Percentiles rank a stretch among this genome's conserved stretches.
phyloP scores from a whole-genome alignment of 805 yeast species.

The Helenozyma rhizophorensis region DNA sequence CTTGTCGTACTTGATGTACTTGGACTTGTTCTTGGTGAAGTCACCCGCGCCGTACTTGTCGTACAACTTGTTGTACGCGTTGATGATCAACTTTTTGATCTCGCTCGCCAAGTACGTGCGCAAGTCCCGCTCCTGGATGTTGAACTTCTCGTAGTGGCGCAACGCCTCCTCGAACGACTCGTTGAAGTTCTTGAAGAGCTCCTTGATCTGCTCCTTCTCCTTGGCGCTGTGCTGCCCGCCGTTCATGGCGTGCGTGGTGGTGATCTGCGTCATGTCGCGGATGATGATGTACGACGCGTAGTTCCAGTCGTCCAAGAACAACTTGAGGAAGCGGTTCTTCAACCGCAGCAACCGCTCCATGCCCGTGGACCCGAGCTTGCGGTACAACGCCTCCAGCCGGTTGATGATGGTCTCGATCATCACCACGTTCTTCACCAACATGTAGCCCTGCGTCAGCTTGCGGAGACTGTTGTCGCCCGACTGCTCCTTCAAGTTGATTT shows the following conservation, averaged over 20 bases:
- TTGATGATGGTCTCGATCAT: constrained; percentile 71
- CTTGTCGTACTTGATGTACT: constrained; percentile 65
- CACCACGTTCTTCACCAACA: constrained; percentile 65
- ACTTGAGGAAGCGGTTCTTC: constrained; percentile 67
- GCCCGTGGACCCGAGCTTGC: constrained; percentile 56
- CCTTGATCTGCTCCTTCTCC: constrained; percentile 79
- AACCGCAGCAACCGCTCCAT: constrained; percentile 59
- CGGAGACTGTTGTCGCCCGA: constrained; percentile 17
- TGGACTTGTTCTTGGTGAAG: constrained; percentile 63
- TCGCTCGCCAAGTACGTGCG: constrained; percentile 64
- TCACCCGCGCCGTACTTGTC: constrained; percentile 70
- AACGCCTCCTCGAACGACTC: constrained; percentile 76
- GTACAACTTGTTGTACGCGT: constrained; percentile 80
- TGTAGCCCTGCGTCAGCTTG: constrained; percentile 59
- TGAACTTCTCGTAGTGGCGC: constrained; percentile 58
- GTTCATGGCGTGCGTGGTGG: constrained; percentile 45
- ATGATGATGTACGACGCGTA: constrained; percentile 69
- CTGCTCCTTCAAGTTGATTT: constrained; percentile 48
- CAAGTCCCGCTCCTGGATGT: constrained; percentile 62
- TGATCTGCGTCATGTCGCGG: constrained; percentile 67
- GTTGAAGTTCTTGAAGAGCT: constrained; percentile 78
- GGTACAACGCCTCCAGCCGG: constrained; percentile 48
- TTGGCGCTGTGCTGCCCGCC: constrained; percentile 45
- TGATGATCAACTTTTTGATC: constrained; percentile 67
- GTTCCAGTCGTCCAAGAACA: constrained; percentile 78